phyloP scores from a whole-genome alignment of 2,329 filamentous ascomycete species.

The Cordyceps cateniannulata region DNA sequence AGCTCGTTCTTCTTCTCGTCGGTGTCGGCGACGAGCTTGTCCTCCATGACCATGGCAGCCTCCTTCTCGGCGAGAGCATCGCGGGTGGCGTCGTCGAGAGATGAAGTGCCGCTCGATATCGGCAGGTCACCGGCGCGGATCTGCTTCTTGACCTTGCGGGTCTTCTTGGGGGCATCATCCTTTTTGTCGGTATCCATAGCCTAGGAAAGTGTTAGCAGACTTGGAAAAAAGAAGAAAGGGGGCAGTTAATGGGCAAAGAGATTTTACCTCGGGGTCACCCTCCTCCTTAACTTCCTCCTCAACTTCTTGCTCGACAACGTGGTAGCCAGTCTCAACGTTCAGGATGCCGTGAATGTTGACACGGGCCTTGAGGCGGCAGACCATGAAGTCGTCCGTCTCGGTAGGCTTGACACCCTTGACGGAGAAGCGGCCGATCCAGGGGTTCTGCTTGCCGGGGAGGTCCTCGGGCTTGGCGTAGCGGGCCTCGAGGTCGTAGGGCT shows the following conservation, averaged over 20 bases:
- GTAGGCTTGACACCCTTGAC: slow-evolving; percentile 97
- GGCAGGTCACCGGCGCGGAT: slow-evolving; percentile 94
- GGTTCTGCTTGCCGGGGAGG: slow-evolving; percentile 82
- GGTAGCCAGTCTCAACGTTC: slow-evolving; percentile 96
- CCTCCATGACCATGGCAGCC: slow-evolving; percentile 88
- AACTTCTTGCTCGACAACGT: slow-evolving; percentile 94
- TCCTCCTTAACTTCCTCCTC: slow-evolving; percentile 82
- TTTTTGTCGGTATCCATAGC: slow-evolving; percentile 81
- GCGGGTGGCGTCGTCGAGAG: slow-evolving; percentile 65
- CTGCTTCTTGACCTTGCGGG: slow-evolving; percentile 98
- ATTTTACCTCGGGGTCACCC: slow-evolving; percentile 54
- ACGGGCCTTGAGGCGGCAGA: slow-evolving; percentile 98
- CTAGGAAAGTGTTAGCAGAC: slow-evolving; percentile 35
- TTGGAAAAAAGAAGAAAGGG: not conserved
- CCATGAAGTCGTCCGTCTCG: slow-evolving; percentile 95
- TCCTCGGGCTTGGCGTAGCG: slow-evolving; percentile 81
- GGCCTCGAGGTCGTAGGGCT: slow-evolving; percentile 93
- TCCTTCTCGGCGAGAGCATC: slow-evolving; percentile 72
- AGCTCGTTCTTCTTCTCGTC: slow-evolving; percentile 99
- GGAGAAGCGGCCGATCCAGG: slow-evolving; percentile 96
- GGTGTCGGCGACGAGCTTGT: slow-evolving; percentile 96
- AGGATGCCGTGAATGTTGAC: slow-evolving; percentile 94
- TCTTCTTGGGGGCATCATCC: slow-evolving; percentile 70
- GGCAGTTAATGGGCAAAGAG: slow-evolving; percentile 24
- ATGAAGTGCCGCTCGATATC: slow-evolving; percentile 74